These are phyloP conservation scores for Ormosia emarginata DNA, from an alignment of 306 rosid species.

Conservation along the genomic window DNA sequence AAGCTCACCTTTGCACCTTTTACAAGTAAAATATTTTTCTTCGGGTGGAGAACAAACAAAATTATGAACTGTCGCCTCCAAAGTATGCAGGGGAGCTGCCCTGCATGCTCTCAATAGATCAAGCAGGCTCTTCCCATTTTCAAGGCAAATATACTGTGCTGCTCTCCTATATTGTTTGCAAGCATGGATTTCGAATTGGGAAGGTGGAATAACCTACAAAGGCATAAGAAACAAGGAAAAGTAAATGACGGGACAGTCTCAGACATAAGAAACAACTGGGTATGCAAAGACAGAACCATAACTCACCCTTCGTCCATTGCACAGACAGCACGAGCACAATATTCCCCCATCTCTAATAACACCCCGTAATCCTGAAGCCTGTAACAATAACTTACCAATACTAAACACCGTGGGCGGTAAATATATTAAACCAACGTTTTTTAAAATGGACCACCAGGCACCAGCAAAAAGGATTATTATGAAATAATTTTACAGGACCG, in stretches of 20 bases:
- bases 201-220: constrained; percentile 74
- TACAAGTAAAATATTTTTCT: constrained; percentile 69
- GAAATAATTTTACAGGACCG: neutral
- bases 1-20: constrained; percentile 76
- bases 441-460: neutral
- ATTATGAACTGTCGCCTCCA: constrained; percentile 74
- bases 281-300: constrained; percentile 18
- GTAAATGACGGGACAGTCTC: neutral
- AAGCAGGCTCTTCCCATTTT: constrained; percentile 87
- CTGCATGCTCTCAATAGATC: constrained; percentile 76
- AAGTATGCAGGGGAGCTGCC: constrained; percentile 53
- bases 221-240: constrained; percentile 7
- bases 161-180: constrained; percentile 84
- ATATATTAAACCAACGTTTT: neutral
- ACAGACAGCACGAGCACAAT: constrained; percentile 73
- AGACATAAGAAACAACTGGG: constrained; percentile 12
- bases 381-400: constrained; percentile 21
- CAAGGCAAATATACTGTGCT: constrained; percentile 84
- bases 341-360: constrained; percentile 80
- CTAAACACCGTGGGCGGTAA: neutral
- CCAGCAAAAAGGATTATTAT: neutral
- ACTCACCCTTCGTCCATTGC: constrained; percentile 80
- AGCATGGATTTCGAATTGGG: constrained; percentile 96
- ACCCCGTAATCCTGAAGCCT: constrained; percentile 81
- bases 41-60: constrained; percentile 56